Percentiles rank a stretch among this genome's conserved stretches.
These are phyloP conservation scores for Saccharomyces pastorianus DNA, from an alignment of 1,139 yeast species.

Conservation along the genomic window DNA sequence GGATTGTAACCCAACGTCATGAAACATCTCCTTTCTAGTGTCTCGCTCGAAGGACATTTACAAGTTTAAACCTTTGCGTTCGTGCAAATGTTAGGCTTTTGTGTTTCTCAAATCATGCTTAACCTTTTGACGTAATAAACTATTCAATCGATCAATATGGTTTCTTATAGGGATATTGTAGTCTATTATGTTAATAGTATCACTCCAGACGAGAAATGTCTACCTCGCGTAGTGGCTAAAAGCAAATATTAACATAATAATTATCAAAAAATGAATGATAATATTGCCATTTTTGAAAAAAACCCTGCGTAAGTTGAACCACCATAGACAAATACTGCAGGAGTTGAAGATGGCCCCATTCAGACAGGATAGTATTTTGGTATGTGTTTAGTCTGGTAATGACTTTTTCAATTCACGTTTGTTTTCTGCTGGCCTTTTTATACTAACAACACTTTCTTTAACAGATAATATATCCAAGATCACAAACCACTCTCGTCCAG, in stretches of 20 bases:
- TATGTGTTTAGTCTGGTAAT: conserved; percentile 4
- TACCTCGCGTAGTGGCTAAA: background rate
- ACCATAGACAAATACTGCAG: background rate
- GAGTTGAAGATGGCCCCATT: conserved; percentile 37
- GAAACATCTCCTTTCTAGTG: background rate
- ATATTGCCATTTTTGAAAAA: background rate
- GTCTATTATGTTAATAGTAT: background rate
- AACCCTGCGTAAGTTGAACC: background rate
- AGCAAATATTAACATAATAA: background rate
- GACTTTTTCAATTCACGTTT: background rate
- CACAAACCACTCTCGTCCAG: conserved; percentile 62
- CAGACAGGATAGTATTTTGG: conserved; percentile 35
- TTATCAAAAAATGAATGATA: background rate
- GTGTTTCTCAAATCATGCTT: too few relatives aligned
- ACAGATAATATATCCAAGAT: conserved; percentile 69
- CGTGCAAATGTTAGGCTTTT: too few relatives aligned
- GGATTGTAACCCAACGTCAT: background rate
- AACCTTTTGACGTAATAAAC: background rate
- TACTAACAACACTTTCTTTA: conserved; percentile 4
- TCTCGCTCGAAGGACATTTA: too few relatives aligned
- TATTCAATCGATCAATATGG: too few relatives aligned
- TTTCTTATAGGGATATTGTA: background rate
- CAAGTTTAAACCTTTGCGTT: too few relatives aligned
- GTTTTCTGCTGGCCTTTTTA: background rate
- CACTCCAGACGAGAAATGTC: background rate